Base-by-base conservation (phyloP, 306 rosid genomes). In the Trifolium fragiferum region DNA sequence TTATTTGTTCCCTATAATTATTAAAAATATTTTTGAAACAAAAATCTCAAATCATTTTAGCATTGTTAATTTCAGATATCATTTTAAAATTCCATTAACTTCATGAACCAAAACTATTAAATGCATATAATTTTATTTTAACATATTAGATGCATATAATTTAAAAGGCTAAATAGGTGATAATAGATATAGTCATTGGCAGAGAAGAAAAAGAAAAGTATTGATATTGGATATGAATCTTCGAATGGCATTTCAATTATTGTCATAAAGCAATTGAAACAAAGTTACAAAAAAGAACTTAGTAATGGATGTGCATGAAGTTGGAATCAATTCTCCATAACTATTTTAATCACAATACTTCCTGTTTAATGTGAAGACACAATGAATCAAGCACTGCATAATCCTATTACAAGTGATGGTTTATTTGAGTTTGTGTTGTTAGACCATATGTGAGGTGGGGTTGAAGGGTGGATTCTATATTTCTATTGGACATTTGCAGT, bases 171-270 rank as follows among this genome's bases (percentile, higher is more conserved):
- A 14, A 47, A 47, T 47, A 14, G 53, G 7, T 55, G 32, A 55
- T 21, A 10, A 1, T 54, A 27, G 18, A 43, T 47, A 44, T 60
- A n/a, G 10, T 68, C 4, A 0, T 49, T 38, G 32, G 37, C 43
- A 70, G 38, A 47, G 23, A 70, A 75, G 66, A 51, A 46, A 70
- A 82, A 33, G 37, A 80, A 58, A 77, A 68, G 76, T 35, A 35
- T 33, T 76, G 72, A 19, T 43, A 70, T 46, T 80, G 84, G 87
- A 78, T 70, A 47, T 90, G 93, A 86, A 90, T 87, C 86, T 89
- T 82, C 76, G 89, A 89, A 92, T 90, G 92, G 88, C 77, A 88
- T 89, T 84, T 93, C 85, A 86, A 89, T 93, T 89, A 93, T 93
- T 86, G 87, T 71, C 74, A 60, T 78, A 84, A 78, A 85, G 85